These are phyloP conservation scores for Phyllachora maydis DNA, from an alignment of 2,329 filamentous ascomycete genomes.

Conservation along the genomic window DNA sequence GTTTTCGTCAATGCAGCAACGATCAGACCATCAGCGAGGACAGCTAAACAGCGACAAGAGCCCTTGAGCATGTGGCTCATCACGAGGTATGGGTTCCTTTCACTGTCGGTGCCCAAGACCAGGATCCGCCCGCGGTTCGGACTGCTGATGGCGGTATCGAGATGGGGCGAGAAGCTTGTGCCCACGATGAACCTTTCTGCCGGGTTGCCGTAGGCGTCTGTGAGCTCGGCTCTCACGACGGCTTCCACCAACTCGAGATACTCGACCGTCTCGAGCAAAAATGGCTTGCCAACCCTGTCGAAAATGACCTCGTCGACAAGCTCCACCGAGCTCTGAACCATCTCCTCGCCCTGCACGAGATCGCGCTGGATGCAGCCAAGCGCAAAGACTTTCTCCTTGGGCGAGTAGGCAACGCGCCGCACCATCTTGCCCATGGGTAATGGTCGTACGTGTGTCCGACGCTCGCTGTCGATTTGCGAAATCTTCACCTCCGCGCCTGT, in stretches of 20 bases:
- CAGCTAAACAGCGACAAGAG: conserved; percentile 58
- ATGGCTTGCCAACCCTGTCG: conserved; percentile 49
- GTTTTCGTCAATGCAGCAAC: conserved; percentile 84
- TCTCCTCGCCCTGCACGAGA: conserved; percentile 49
- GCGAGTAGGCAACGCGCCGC: conserved; percentile 69
- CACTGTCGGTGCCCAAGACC: conserved; percentile 61
- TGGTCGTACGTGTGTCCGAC: conserved; percentile 73
- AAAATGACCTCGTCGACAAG: conserved; percentile 85
- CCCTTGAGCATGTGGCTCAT: conserved; percentile 52
- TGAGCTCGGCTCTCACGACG: conserved; percentile 57
- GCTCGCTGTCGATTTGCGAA: conserved; percentile 60
- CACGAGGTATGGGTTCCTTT: conserved; percentile 53
- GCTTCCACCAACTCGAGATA: conserved; percentile 61
- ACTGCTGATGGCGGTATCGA: conserved; percentile 16
- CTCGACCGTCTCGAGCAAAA: conserved; percentile 29
- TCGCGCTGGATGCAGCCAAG: conserved; percentile 68
- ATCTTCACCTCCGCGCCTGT: conserved; percentile 60
- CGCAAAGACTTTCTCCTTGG: conserved; percentile 60
- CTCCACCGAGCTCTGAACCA: conserved; percentile 61
- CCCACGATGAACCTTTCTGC: conserved; percentile 80
- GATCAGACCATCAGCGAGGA: conserved; percentile 56
- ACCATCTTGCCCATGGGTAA: conserved; percentile 66
- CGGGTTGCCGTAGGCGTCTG: conserved; percentile 28
- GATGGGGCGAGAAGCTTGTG: conserved; percentile 55
- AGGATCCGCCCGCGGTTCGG: conserved; percentile 58